These are phyloP conservation scores for Williopsis jadinii DNA, from an alignment of 1,139 yeast species.

Conservation along the genomic window DNA sequence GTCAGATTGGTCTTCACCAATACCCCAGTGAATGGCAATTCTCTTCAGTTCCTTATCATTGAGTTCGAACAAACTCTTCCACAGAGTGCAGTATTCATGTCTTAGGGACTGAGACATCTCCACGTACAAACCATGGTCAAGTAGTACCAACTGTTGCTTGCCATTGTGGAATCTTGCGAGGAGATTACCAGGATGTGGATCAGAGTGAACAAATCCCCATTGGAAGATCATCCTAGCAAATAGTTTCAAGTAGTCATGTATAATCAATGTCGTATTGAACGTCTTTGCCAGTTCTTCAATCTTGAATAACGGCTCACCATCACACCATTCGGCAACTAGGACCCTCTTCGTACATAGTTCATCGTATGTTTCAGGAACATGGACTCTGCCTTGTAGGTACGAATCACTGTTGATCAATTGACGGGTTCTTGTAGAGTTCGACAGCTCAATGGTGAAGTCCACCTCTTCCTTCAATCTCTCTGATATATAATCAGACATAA, in stretches of 20 bases:
- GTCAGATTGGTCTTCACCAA: slow-evolving; percentile 48
- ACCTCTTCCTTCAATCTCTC: slow-evolving; percentile 54
- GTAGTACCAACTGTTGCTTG: slow-evolving; percentile 54
- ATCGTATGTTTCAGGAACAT: slow-evolving; percentile 47
- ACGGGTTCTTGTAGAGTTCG: slow-evolving; percentile 38
- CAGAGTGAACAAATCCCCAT: slow-evolving; percentile 76
- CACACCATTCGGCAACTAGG: slow-evolving; percentile 69
- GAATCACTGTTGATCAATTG: slow-evolving; percentile 29
- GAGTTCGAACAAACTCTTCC: slow-evolving; percentile 55
- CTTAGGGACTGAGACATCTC: slow-evolving; percentile 45
- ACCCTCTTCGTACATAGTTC: slow-evolving; percentile 43
- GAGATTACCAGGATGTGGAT: slow-evolving; percentile 80
- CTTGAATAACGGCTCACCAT: slow-evolving; percentile 52
- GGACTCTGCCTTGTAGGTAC: slow-evolving; percentile 30
- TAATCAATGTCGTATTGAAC: slow-evolving; percentile 36
- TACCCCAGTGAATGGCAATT: slow-evolving; percentile 60
- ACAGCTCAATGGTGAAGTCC: slow-evolving; percentile 49
- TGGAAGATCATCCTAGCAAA: slow-evolving; percentile 65
- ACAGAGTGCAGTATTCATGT: slow-evolving; percentile 49
- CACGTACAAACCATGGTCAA: slow-evolving; percentile 73
- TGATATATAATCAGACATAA: slow-evolving; percentile 51
- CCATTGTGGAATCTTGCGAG: slow-evolving; percentile 41
- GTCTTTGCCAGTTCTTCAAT: slow-evolving; percentile 36
- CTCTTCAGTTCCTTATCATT: slow-evolving; percentile 41
- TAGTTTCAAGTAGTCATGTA: slow-evolving; percentile 46